Evolutionary conservation across 164 flowering plant genomes (phyloP), one percentile per base, ranked within the genome.

Genomic region (Aristolochia californica): DNA sequence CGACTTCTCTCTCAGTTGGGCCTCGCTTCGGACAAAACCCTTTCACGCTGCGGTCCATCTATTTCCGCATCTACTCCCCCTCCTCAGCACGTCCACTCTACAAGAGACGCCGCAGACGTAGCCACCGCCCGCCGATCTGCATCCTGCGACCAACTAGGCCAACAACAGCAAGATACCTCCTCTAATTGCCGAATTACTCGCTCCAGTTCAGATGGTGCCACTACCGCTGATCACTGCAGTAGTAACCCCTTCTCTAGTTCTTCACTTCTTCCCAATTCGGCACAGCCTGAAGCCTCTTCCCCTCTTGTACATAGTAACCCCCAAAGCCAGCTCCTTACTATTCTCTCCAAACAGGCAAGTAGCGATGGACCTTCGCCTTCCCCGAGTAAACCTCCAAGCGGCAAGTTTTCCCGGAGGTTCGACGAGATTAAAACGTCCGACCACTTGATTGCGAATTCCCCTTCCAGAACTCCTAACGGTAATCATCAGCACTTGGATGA

Each of bases 1-100:
- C 72, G 86, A 16, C 86, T 94, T n/a, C 83, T 89, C 45, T 71
- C 62, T 1, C 77, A 80, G 38, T 76, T 90, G 83, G 99, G 99
- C 4, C 93, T 94, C 63, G 59, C 69, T 44, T 43, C 64, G 5
- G 89, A 85, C 62, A 78, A 75, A 0, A 58, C 79, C 18, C 72
- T 81, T 14, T 64, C 81, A 38, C 75, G 90, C 27, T 50, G 51
- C 11, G 66, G 53, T 34, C 65, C 78, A 62, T 55, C 26, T 5
- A 15, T 24, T 13, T 34, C 40, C 1, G 40, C 40, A 34, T 34
- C 40, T 2, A 8, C 40, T 1, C 11, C 40, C 40, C 40, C 40
- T 34, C 40, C 5, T 34, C 40, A 4, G 40, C 40, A 34, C 4
- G 7, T 12, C 40, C 40, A 34, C 40, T 34, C 40, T 12, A 34